These are phyloP conservation scores for Yamadazyma epiphylla DNA, from an alignment of 1,139 yeast species.

Conservation along the genomic window DNA sequence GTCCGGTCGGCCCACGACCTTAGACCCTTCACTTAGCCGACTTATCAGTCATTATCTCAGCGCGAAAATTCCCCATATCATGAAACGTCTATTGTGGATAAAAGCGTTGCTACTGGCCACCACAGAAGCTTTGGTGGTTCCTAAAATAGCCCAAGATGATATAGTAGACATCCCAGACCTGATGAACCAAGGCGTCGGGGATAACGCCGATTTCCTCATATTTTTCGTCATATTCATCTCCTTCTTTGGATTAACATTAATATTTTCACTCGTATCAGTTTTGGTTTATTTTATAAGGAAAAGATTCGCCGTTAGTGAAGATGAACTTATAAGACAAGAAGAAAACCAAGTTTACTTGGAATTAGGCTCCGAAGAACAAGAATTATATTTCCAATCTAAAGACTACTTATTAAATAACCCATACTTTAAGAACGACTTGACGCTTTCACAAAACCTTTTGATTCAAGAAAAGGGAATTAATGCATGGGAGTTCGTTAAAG, in stretches of 20 bases:
- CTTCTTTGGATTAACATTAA: slow-evolving; percentile 10
- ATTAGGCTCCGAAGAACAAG: slow-evolving; percentile 70
- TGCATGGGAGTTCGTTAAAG: slow-evolving; percentile 91
- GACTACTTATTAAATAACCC: slow-evolving; percentile 56
- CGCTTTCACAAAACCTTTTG: slow-evolving; percentile 49
- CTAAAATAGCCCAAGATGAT: too few relatives aligned
- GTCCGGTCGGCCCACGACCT: too few relatives aligned
- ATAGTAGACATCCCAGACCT: too few relatives aligned
- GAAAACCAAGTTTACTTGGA: slow-evolving; percentile 59
- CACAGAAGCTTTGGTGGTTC: too few relatives aligned
- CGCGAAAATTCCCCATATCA: too few relatives aligned
- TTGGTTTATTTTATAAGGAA: slow-evolving; percentile 10
- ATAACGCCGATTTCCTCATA: slow-evolving; percentile 3
- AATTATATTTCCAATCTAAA: slow-evolving; percentile 70
- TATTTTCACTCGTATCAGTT: slow-evolving; percentile 11
- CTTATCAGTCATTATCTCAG: too few relatives aligned
- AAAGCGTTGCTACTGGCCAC: too few relatives aligned
- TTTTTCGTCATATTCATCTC: slow-evolving; percentile 10
- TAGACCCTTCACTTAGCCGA: too few relatives aligned
- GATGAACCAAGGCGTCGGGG: too few relatives aligned
- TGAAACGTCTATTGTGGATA: too few relatives aligned
- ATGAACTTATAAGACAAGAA: slow-evolving; percentile 59
- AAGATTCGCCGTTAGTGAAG: slow-evolving; percentile 30
- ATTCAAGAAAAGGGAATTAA: slow-evolving; percentile 90
- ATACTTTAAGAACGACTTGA: slow-evolving; percentile 41